Conservation (phyloP, 1,284 basidiomycete genomes). For the Sporisorium sorghi region DNA sequence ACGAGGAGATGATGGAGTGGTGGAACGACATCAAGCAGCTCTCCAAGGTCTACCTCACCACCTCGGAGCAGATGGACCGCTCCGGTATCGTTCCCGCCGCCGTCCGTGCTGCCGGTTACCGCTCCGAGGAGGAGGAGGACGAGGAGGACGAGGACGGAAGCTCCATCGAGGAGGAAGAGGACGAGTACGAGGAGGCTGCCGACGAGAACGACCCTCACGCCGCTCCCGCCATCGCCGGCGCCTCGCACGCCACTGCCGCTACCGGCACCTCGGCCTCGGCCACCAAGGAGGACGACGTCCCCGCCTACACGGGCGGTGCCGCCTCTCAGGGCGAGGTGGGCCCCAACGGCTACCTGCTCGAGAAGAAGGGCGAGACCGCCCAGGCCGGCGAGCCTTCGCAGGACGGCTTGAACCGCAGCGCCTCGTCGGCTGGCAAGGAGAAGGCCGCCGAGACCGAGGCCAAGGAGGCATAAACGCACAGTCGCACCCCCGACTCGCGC, state of each 20-base stretch:
- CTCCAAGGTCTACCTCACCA: constrained; percentile 93
- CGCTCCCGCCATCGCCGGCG: constrained; percentile 60
- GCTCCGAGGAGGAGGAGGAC: constrained; percentile 73
- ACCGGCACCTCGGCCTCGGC: constrained; percentile 41
- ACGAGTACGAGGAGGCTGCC: constrained; percentile 71
- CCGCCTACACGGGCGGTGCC: constrained; percentile 67
- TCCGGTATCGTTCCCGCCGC: constrained; percentile 92
- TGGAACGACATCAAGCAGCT: constrained; percentile 99
- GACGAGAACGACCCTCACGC: constrained; percentile 48
- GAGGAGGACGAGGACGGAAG: constrained; percentile 79
- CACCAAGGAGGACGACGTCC: constrained; percentile 65
- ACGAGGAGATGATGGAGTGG: constrained; percentile 99
- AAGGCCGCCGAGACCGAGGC: constrained; percentile 51
- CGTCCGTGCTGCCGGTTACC: constrained; percentile 86
- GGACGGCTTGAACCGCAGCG: constrained; percentile 52
- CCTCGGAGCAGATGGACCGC: constrained; percentile 91
- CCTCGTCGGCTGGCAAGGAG: constrained; percentile 53
- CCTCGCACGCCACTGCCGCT: constrained; percentile 33
- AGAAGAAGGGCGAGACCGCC: constrained; percentile 62
- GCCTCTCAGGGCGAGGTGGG: constrained; percentile 70
- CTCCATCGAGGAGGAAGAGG: constrained; percentile 79
- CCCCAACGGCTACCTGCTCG: constrained; percentile 79
- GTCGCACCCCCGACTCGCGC: neutral
- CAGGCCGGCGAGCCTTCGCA: constrained; percentile 59
- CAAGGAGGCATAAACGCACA: constrained; percentile 41